phyloP scores from a whole-genome alignment of 2,329 filamentous ascomycete genomes.

The Aureobasidium subglaciale region DNA sequence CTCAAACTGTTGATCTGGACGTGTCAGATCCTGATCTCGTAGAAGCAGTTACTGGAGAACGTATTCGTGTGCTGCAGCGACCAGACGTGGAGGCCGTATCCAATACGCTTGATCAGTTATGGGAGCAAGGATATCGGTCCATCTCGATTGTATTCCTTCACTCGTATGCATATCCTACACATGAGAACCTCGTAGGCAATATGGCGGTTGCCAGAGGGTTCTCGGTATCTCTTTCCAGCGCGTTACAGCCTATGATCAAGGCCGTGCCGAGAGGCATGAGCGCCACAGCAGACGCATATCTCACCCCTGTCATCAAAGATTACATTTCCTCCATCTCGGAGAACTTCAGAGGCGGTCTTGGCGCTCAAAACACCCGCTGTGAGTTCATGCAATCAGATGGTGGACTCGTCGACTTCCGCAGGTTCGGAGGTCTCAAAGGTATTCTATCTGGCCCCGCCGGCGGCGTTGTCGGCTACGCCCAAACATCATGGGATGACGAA shows the following conservation, averaged over 20 bases:
- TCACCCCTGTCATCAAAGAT: constrained; percentile 18
- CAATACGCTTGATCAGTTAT: constrained; percentile 22
- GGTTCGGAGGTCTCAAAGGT: constrained; percentile 27
- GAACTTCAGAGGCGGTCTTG: constrained; percentile 19
- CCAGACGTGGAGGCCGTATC: constrained; percentile 19
- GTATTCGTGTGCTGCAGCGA: constrained; percentile 23
- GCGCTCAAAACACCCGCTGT: constrained; percentile 22
- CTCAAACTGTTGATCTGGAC: constrained; percentile 22
- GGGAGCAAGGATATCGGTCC: constrained; percentile 29
- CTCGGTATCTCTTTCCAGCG: constrained; percentile 25
- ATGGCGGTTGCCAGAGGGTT: constrained; percentile 27
- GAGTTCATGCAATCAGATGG: constrained; percentile 33
- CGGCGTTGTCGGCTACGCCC: constrained; percentile 29
- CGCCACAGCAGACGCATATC: constrained; percentile 19
- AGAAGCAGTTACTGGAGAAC: constrained; percentile 25
- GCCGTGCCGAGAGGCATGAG: constrained; percentile 18
- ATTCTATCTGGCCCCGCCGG: constrained; percentile 31
- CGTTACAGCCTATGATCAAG: constrained; percentile 20
- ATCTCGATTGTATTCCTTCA: constrained; percentile 31
- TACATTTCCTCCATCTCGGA: constrained; percentile 18
- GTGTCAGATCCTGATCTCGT: constrained; percentile 17
- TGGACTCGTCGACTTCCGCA: constrained; percentile 23
- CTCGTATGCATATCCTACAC: constrained; percentile 29
- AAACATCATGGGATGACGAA: constrained; percentile 27
- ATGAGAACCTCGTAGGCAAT: constrained; percentile 24